A percentile compares a stretch with the other conserved stretches of the same genome.
Conservation (phyloP, 1,284 basidiomycete genomes). For the Singerocomus rubriflavus region DNA sequence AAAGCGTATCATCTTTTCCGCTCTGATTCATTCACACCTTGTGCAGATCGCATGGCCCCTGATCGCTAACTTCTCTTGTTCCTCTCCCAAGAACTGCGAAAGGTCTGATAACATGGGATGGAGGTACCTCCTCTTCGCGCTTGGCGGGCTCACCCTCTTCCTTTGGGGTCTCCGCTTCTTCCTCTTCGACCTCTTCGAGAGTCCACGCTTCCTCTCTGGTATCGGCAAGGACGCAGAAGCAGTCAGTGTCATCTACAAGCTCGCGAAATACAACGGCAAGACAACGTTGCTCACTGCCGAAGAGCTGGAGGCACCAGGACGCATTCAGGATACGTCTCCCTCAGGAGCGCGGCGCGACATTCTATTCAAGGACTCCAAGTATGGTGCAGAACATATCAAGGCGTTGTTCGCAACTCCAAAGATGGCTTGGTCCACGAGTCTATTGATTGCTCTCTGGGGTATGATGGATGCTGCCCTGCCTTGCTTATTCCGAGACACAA, state of each 20-base stretch:
- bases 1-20: conserved; percentile 1
- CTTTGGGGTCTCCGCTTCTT: conserved; percentile 59
- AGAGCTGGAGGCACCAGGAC: conserved; percentile 34
- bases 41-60: conserved; percentile 49
- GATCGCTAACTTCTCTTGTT: conserved; percentile 48
- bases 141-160: conserved; percentile 50
- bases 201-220: conserved; percentile 60
- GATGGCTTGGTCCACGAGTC: conserved; percentile 55
- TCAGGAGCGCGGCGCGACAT: conserved; percentile 17
- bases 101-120: conserved; percentile 54
- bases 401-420: conserved; percentile 53
- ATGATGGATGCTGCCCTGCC: neutral
- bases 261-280: conserved; percentile 60
- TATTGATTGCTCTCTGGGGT: conserved; percentile 59
- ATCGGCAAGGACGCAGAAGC: conserved; percentile 63
- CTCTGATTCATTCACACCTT: neutral
- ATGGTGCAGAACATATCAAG: conserved; percentile 44
- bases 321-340: neutral
- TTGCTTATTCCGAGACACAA: neutral
- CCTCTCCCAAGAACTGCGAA: conserved; percentile 34
- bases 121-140: conserved; percentile 47
- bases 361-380: conserved; percentile 38
- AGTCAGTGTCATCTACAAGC: conserved; percentile 52
- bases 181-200: conserved; percentile 58
- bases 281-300: conserved; percentile 39